Evolutionary conservation across 257 asterid species (phyloP).

Genomic region (Cordia subcordata): DNA sequence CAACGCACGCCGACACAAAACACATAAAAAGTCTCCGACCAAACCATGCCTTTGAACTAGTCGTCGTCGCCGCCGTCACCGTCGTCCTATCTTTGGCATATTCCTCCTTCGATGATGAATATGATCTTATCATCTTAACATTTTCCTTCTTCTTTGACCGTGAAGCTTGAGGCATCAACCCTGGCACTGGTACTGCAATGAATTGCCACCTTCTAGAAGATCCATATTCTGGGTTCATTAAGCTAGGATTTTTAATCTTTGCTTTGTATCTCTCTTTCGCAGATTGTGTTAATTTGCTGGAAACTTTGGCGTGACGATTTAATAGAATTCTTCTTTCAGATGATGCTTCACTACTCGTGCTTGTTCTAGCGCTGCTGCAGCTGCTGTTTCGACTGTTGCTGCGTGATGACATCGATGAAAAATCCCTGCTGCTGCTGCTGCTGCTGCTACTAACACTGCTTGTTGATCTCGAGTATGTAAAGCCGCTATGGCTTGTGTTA

Average conservation of each 20-base stretch:
- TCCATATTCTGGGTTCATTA: conserved; percentile 8
- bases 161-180: conserved; percentile 37
- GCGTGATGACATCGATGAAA: conserved; percentile 62
- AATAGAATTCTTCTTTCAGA: conserved; percentile 13
- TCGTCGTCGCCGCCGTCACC: no score
- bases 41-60: conserved; percentile 29
- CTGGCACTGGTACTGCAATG: conserved; percentile 56
- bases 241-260: conserved; percentile 17
- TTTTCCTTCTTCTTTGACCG: conserved; percentile 15
- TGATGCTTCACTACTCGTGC: conserved; percentile 44
- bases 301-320: background rate
- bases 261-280: background rate
- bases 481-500: background rate
- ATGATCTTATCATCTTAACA: conserved; percentile 9
- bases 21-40: conserved; percentile 44
- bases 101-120: conserved; percentile 15
- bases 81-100: background rate
- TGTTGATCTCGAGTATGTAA: conserved; percentile 44
- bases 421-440: conserved; percentile 48
- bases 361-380: conserved; percentile 72
- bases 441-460: conserved; percentile 18
- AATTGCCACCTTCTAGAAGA: conserved; percentile 52
- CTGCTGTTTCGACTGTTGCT: conserved; percentile 67
- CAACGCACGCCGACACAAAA: conserved; percentile 56
- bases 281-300: background rate